Conservation (phyloP, 1,284 basidiomycete species). For the Cryptococcus depauperatus region DNA sequence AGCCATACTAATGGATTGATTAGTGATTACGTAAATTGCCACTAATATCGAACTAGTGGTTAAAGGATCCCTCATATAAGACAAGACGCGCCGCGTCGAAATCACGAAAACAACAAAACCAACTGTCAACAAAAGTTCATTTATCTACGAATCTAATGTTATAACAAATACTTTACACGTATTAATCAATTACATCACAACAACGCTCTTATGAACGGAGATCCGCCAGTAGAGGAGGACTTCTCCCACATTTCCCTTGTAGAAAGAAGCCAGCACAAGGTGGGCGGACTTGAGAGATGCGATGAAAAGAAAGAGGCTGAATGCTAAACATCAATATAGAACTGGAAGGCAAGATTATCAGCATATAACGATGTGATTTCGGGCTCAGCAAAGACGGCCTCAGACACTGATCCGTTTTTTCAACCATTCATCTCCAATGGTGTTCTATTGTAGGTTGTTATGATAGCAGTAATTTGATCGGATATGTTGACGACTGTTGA, state of each 20-base stretch:
- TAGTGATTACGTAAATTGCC: too few relatives aligned
- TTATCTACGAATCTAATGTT: too few relatives aligned
- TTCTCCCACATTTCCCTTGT: constrained; percentile 72
- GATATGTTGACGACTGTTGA: too few relatives aligned
- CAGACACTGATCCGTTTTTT: constrained; percentile 90
- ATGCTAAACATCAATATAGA: constrained; percentile 43
- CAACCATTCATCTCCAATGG: constrained; percentile 64
- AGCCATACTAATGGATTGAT: too few relatives aligned
- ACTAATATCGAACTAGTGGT: too few relatives aligned
- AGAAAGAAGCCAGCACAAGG: constrained; percentile 80
- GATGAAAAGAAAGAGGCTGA: neutral
- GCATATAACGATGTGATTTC: constrained; percentile 85
- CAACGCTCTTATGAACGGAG: constrained; percentile 62
- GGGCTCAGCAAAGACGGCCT: constrained; percentile 75
- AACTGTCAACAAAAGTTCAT: too few relatives aligned
- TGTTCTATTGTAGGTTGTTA: constrained; percentile 27
- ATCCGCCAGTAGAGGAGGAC: constrained; percentile 86
- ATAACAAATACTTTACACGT: too few relatives aligned
- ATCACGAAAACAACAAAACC: too few relatives aligned
- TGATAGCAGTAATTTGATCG: neutral
- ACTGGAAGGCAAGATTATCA: constrained; percentile 95
- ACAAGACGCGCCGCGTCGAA: too few relatives aligned
- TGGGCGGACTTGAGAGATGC: constrained; percentile 14
- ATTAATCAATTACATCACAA: neutral
- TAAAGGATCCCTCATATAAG: too few relatives aligned